phyloP scores from a whole-genome alignment of 352 stramenopile species.

The Elongisporangium prolatum region DNA sequence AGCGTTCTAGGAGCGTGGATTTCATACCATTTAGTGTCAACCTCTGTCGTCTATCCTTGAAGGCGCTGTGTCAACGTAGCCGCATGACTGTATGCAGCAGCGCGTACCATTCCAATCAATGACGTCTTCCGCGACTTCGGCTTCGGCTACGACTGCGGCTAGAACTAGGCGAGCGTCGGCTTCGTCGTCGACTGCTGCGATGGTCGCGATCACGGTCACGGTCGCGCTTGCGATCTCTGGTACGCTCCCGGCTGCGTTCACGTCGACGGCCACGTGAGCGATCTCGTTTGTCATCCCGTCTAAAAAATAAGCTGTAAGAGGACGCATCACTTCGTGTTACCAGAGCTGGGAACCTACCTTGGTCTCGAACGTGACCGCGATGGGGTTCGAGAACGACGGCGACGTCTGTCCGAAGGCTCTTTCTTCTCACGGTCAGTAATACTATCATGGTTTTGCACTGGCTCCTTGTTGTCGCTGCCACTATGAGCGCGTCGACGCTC shows the following conservation, averaged over 20 bases:
- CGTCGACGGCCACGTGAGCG: constrained; percentile 3
- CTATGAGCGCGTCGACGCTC: constrained; percentile 12
- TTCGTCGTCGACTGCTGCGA: constrained; percentile 17
- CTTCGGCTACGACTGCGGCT: constrained; percentile 23
- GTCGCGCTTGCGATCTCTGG: not conserved
- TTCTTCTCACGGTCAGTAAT: constrained; percentile 8
- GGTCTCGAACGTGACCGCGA: constrained; percentile 19
- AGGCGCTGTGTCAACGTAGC: not conserved
- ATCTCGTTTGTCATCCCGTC: constrained; percentile 6
- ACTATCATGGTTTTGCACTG: not conserved
- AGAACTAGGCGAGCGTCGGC: constrained; percentile 17
- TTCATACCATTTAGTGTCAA: not conserved
- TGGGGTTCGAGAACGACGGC: constrained; percentile 10
- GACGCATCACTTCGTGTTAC: no score
- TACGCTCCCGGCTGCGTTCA: constrained; percentile 9
- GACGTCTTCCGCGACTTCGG: constrained; percentile 21
- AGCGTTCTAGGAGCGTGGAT: constrained; percentile 1
- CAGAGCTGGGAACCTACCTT: constrained; percentile 5
- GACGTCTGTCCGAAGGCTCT: constrained; percentile 1
- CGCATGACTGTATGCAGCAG: no score
- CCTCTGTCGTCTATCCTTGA: not conserved
- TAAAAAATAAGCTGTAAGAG: constrained; percentile 1
- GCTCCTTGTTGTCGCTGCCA: constrained; percentile 4
- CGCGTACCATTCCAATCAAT: not conserved
- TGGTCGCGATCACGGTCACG: constrained; percentile 4